These are phyloP conservation scores for Paramecium bursaria DNA, from an alignment of 73 alveolate species.

Conservation along the genomic window DNA sequence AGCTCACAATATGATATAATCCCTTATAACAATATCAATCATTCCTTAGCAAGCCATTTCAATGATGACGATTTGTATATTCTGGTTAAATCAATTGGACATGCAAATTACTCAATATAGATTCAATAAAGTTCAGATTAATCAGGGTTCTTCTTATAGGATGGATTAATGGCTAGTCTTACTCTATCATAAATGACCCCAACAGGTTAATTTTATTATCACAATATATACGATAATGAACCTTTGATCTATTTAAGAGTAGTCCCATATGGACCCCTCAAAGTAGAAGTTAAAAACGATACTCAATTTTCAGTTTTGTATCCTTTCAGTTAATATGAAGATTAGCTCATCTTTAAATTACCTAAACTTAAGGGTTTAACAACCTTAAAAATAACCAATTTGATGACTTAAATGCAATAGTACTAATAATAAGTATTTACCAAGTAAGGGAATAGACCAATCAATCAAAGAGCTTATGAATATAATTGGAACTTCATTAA, in stretches of 20 bases:
- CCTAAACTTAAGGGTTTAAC: neutral
- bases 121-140: neutral
- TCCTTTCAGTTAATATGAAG: neutral
- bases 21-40: constrained; percentile 24
- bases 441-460: no score
- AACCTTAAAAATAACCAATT: constrained; percentile 14
- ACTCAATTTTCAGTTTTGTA: neutral
- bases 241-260: neutral
- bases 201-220: neutral
- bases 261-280: neutral
- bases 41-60: constrained; percentile 52
- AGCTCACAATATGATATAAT: neutral
- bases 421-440: no score
- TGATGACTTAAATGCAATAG: no score
- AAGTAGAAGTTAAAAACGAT: constrained; percentile 19
- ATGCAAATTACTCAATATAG: constrained; percentile 4
- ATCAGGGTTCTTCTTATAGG: constrained; percentile 1
- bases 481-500: no score
- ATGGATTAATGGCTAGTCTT: neutral
- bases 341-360: constrained; percentile 10
- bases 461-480: no score
- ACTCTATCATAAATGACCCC: neutral
- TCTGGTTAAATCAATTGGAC: neutral
- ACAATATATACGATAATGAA: neutral
- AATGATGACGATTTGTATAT: constrained; percentile 54